Conservation (phyloP, 257 asterid species). For the Phtheirospermum japonicum region DNA sequence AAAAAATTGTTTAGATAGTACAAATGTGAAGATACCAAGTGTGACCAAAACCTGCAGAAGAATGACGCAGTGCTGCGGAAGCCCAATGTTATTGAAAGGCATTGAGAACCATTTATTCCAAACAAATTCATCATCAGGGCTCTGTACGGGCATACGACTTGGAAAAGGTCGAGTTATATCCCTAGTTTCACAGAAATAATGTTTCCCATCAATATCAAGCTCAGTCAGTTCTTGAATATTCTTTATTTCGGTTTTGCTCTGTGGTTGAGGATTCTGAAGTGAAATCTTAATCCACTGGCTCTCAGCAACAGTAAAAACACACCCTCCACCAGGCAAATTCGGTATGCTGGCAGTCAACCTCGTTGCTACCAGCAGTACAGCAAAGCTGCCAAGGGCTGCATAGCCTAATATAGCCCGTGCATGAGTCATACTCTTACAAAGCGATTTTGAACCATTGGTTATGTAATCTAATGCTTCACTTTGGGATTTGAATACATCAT, state of each 20-base stretch:
- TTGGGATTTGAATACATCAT: conserved; percentile 80
- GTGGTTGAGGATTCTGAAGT: conserved; percentile 90
- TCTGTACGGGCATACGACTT: conserved; percentile 74
- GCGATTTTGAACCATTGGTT: conserved; percentile 75
- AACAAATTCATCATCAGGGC: conserved; percentile 92
- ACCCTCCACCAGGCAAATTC: conserved; percentile 91
- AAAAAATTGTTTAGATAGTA: conserved; percentile 24
- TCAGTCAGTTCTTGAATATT: conserved; percentile 87
- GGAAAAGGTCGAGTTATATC: conserved; percentile 96
- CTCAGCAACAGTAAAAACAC: conserved; percentile 79
- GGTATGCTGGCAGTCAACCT: conserved; percentile 75
- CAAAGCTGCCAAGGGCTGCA: conserved; percentile 81
- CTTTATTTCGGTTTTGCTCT: conserved; percentile 80
- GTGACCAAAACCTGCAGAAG: conserved; percentile 78
- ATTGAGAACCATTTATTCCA: conserved; percentile 95
- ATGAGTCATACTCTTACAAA: conserved; percentile 59
- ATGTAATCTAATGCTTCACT: conserved; percentile 70
- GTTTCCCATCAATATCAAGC: conserved; percentile 92
- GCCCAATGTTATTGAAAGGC: conserved; percentile 87
- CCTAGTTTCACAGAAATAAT: conserved; percentile 87
- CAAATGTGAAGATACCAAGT: conserved; percentile 43
- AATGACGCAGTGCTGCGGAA: conserved; percentile 79
- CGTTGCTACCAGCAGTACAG: conserved; percentile 81
- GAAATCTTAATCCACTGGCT: conserved; percentile 90
- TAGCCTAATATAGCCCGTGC: conserved; percentile 91